Evolutionary conservation across 2,329 filamentous ascomycete genomes (phyloP), one percentile per base, ranked within the genome.

Genomic region (Colletotrichum tanaceti): DNA sequence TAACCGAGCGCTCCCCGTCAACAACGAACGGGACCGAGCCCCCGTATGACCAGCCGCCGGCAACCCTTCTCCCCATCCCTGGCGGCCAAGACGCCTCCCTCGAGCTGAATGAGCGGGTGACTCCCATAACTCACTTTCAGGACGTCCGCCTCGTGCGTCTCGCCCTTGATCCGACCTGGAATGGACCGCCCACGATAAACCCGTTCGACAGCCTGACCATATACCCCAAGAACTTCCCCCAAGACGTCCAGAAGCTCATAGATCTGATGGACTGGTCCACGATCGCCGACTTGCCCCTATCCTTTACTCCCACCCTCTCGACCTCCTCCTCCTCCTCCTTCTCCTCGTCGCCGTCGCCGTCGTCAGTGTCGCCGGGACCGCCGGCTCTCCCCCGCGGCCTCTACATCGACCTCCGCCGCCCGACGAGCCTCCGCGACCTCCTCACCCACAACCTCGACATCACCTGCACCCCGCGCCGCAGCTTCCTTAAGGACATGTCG

Each of bases 401-500:
- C 68, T 76, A 79, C 74, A 73, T 81, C 70, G 74, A 84, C 4
- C 69, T 79, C 65, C 75, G 75, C 71, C 28, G 24, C n/a, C 14
- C 49, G 7, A 80, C 76, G 73, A 97, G 94, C 0, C 79, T 98
- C 1, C 89, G 95, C 35, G 84, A 87, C 49, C 86, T 99, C 0
- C 83, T 99, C 5, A 90, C 89, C 3, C 90, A 97, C 76, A 92
- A 94, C 73, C 85, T 98, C 20, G 96, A 99, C 78, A 91, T 99
- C 72, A 94, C 91, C 66, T 90, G 93, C 3, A 95, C 98, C 54
- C 96, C 96, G 0, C 91, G 92, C 3, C 91, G 96, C 46, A 91
- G 89, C 2, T 98, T 99, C 81, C 93, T 99, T 75, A 86, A 91
- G 14, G 85, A 89, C 22, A 88, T 98, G 63, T 88, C 91, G 0